A percentile compares a stretch with the other conserved stretches of the same genome.
Conservation (phyloP, 2,329 filamentous ascomycete species). For the Colletotrichum sp. region DNA sequence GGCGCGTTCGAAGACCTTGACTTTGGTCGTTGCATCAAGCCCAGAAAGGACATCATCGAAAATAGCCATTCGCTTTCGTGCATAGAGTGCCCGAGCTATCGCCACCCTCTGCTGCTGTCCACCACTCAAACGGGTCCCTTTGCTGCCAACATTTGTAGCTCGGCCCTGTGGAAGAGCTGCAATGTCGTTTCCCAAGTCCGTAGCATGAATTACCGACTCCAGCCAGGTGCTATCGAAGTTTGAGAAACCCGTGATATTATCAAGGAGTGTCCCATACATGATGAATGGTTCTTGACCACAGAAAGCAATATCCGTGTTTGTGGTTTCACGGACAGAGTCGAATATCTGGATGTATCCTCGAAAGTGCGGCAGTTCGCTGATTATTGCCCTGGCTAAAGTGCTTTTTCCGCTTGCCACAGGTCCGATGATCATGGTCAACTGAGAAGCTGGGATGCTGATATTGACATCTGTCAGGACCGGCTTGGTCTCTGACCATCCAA, state of each 20-base stretch:
- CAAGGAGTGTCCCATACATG: slow-evolving; percentile 35
- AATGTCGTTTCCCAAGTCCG: slow-evolving; percentile 39
- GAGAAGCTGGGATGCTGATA: slow-evolving; percentile 29
- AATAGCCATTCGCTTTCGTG: slow-evolving; percentile 39
- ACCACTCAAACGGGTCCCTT: slow-evolving; percentile 46
- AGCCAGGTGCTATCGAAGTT: slow-evolving; percentile 32
- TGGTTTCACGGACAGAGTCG: neutral
- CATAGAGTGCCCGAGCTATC: slow-evolving; percentile 53
- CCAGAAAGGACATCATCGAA: slow-evolving; percentile 53
- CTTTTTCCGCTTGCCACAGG: slow-evolving; percentile 45
- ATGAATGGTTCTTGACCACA: slow-evolving; percentile 38
- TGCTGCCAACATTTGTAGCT: slow-evolving; percentile 41
- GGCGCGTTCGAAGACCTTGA: slow-evolving; percentile 44
- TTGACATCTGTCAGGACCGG: slow-evolving; percentile 32
- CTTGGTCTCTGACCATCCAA: slow-evolving; percentile 33
- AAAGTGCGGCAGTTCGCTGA: slow-evolving; percentile 26
- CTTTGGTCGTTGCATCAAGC: slow-evolving; percentile 48
- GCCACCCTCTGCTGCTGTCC: slow-evolving; percentile 48
- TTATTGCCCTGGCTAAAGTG: slow-evolving; percentile 40
- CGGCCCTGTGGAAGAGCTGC: slow-evolving; percentile 32
- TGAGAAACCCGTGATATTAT: slow-evolving; percentile 41
- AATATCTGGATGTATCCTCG: slow-evolving; percentile 15
- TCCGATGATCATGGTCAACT: slow-evolving; percentile 42
- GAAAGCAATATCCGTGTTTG: slow-evolving; percentile 26
- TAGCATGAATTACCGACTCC: slow-evolving; percentile 32